Evolutionary conservation across 2,329 filamentous ascomycete species (phyloP), one percentile per base, ranked within the genome.

Genomic region (Pseudogymnoascus sp.): DNA sequence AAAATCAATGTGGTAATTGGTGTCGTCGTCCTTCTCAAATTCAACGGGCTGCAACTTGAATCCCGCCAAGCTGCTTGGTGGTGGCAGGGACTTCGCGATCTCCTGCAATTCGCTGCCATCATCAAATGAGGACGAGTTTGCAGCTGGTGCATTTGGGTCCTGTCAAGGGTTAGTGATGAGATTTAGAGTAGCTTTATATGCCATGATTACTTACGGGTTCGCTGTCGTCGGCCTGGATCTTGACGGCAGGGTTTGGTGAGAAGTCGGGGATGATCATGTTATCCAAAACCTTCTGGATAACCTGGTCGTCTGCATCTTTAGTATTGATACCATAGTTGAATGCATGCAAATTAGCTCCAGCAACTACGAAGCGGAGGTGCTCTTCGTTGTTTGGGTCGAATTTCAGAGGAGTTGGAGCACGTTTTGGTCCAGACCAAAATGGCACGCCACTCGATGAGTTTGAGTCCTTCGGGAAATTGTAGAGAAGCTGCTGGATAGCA

Each of bases 351-450:
- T 95, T 94, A 36, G 94, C 92, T 6, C 86, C 94, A 15, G 94
- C 87, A 65, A 95, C 85, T 61, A 99, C 81, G 73, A 97, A 99
- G 37, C 84, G 85, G 72, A 93, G 87, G 76, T 99, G 94, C 21
- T 91, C 94, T 9, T 87, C 80, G 76, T 97, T 94, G 64, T 86
- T 83, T 55, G 87, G 76, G 69, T 97, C 90, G 68, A 99, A 99
- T 74, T 90, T 92, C 72, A 97, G 81, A 66, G 93, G 83, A 65
- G 95, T 91, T 4, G 94, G 94, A 10, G 94, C 94, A 71, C 94
- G 91, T 84, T 99, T 99, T 58, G 94, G 94, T 9, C 94, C 93
- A 31, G 94, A 97, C 94, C 94, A 99, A 82, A 99, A 99, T 1
- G 86, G 89, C 65, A 92, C 89, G 33, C 94, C 94, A 37, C 84